Conservation (phyloP, 2,329 filamentous ascomycete species). For the Thelonectria blattea region DNA sequence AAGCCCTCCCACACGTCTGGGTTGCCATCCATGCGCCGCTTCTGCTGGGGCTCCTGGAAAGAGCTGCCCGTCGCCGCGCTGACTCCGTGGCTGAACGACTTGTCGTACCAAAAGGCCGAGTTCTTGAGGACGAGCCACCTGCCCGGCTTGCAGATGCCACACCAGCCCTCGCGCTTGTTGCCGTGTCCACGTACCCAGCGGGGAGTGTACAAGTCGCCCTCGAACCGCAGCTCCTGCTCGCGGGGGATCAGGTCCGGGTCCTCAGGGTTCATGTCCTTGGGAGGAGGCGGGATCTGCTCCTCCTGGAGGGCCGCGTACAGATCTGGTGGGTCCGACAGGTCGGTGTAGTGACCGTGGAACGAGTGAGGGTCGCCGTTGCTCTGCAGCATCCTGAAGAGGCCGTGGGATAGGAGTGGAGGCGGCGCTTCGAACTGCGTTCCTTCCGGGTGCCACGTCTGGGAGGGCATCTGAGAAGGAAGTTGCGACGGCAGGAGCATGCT, state of each 20-base stretch:
- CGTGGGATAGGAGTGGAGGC: constrained; percentile 70
- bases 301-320: constrained; percentile 77
- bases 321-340: constrained; percentile 77
- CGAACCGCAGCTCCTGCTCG: constrained; percentile 80
- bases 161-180: constrained; percentile 89
- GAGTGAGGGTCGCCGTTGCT: constrained; percentile 75
- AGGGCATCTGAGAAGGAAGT: constrained; percentile 58
- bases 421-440: constrained; percentile 64
- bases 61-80: constrained; percentile 79
- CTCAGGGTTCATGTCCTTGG: constrained; percentile 80
- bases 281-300: constrained; percentile 74
- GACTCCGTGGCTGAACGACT: constrained; percentile 87
- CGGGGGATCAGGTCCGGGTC: constrained; percentile 78
- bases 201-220: constrained; percentile 83
- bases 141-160: constrained; percentile 84
- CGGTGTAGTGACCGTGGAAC: constrained; percentile 72
- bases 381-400: constrained; percentile 74
- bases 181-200: constrained; percentile 85
- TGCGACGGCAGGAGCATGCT: constrained; percentile 62
- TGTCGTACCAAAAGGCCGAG: constrained; percentile 92
- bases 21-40: constrained; percentile 78
- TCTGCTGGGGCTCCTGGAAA: constrained; percentile 79
- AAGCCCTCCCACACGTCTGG: constrained; percentile 83
- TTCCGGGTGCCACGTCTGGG: constrained; percentile 56
- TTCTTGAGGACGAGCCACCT: constrained; percentile 89